These are phyloP conservation scores for Ajuga chamaepitys DNA, from an alignment of 257 asterid species.

Conservation along the genomic window DNA sequence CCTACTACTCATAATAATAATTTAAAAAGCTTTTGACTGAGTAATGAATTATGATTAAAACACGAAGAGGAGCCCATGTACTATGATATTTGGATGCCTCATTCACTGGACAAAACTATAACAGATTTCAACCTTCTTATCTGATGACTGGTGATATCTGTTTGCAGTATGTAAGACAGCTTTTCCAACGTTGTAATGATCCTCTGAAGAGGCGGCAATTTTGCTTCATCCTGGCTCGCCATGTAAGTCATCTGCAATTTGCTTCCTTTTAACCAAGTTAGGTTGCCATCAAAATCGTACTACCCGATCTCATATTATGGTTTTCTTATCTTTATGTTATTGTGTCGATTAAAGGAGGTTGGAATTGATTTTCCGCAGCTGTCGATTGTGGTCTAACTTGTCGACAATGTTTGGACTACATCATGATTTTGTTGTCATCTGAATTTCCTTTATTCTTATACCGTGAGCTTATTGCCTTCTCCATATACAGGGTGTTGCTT, in stretches of 20 bases:
- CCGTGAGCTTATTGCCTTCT: constrained; percentile 6
- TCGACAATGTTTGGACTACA: too few relatives aligned
- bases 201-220: constrained; percentile 60
- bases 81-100: neutral
- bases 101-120: neutral
- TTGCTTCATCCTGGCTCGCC: constrained; percentile 85
- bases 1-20: neutral
- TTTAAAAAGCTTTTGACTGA: neutral
- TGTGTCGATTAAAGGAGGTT: neutral
- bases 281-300: neutral
- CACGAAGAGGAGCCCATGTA: constrained; percentile 2
- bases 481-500: constrained; percentile 55
- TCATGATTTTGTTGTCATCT: neutral
- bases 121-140: neutral
- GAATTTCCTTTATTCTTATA: neutral
- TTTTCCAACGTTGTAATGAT: constrained; percentile 54
- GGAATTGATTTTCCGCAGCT: neutral
- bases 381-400: neutral
- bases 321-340: neutral
- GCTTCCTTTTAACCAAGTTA: neutral
- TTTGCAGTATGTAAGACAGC: constrained; percentile 75
- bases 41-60: neutral
- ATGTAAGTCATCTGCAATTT: constrained; percentile 46
- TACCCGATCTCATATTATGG: neutral
- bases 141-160: constrained; percentile 6